Percentiles rank a stretch among this genome's conserved stretches.
These are phyloP conservation scores for Martiniozyma abietophila DNA, from an alignment of 805 yeast species.

Conservation along the genomic window DNA sequence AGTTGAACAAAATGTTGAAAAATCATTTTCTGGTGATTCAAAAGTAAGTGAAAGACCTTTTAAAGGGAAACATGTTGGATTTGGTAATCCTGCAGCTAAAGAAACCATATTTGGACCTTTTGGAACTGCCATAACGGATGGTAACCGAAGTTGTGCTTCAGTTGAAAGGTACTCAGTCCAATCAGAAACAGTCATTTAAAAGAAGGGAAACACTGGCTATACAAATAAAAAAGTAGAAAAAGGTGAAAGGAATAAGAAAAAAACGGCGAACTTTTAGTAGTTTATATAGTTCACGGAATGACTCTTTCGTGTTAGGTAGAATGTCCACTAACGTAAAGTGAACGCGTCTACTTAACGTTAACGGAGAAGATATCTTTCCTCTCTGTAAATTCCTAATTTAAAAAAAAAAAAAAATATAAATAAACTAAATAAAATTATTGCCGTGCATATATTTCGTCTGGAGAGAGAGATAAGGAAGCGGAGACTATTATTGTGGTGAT, in stretches of 20 bases:
- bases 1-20: constrained; percentile 27
- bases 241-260: background rate
- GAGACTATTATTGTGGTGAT: too few species aligned
- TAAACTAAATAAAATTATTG: too few species aligned
- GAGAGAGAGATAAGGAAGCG: too few species aligned
- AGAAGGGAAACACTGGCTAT: too few species aligned
- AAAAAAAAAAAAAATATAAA: too few species aligned
- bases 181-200: constrained; percentile 17
- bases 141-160: constrained; percentile 22
- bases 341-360: constrained; percentile 9
- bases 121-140: constrained; percentile 23
- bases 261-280: too few species aligned
- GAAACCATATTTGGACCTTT: constrained; percentile 30
- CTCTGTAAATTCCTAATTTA: too few species aligned
- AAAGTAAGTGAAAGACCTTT: constrained; percentile 21
- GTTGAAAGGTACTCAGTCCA: constrained; percentile 20
- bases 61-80: constrained; percentile 43
- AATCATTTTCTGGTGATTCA: constrained; percentile 35
- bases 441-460: too few species aligned
- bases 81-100: constrained; percentile 51
- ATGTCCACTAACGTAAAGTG: constrained; percentile 9
- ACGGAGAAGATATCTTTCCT: too few species aligned
- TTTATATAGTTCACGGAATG: too few species aligned
- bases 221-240: too few species aligned
- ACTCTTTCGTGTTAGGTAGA: too few species aligned